Conservation (phyloP, 768 basidiomycete species). For the Lactarius trivialis region DNA sequence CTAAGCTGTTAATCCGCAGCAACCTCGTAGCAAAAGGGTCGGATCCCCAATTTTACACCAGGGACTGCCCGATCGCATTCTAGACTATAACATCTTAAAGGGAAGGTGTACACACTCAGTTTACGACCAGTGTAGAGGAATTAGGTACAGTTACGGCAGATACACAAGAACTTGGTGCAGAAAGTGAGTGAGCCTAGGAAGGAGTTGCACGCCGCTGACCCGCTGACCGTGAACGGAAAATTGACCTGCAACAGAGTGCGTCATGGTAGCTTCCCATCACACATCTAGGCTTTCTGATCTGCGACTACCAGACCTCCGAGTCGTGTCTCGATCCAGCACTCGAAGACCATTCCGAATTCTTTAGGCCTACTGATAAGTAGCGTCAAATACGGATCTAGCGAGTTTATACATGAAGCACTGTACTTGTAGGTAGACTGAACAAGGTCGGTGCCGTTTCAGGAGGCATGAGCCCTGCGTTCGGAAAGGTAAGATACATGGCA, state of each 20-base stretch:
- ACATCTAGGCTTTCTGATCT: neutral
- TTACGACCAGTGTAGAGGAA: neutral
- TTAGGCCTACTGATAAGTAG: neutral
- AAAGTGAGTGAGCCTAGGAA: neutral
- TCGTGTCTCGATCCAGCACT: neutral
- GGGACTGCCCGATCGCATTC: neutral
- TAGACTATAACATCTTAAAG: neutral
- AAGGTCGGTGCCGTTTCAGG: neutral
- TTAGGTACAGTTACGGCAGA: neutral
- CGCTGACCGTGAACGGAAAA: neutral
- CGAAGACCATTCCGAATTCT: neutral
- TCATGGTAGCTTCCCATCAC: neutral
- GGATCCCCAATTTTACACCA: neutral
- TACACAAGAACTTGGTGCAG: neutral
- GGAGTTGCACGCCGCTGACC: neutral
- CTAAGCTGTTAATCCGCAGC: neutral
- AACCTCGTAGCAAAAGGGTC: neutral
- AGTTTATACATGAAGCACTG: too few species aligned
- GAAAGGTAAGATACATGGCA: too few species aligned
- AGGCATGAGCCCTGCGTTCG: too few species aligned
- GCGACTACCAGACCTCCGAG: neutral
- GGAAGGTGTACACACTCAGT: neutral
- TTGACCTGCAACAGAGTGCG: neutral
- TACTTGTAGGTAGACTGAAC: too few species aligned
- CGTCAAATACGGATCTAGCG: neutral